Evolutionary conservation across 192 early-diverging fungal species (phyloP), one percentile per base, ranked within the genome.

Genomic region (Linnemannia exigua): DNA sequence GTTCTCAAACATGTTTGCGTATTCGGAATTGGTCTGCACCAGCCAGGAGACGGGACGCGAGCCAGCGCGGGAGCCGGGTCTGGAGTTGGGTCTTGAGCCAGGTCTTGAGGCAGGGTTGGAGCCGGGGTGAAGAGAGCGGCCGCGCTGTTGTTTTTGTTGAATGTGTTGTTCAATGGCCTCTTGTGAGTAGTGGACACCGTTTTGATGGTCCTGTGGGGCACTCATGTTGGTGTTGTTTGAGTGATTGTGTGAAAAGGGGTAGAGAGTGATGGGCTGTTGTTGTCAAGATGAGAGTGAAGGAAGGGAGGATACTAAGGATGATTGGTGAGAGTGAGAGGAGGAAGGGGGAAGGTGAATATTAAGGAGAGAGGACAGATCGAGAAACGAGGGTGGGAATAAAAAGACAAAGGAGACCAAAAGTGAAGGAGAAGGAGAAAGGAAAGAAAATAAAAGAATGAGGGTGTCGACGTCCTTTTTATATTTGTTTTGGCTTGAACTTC

Each of bases 1-100:
- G 74, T 85, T 85, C 25, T 85, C 83, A 85, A 76, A 85, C 77
- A 85, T 85, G 44, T 79, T 79, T 47, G 83, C 77, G 31, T 85
- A 79, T 44, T 79, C 83, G 46, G 83, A 85, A 58, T 79, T 85
- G 41, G 83, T 76, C 44, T 38, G 72, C 44, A 52, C 77, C 38
- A 84, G 12, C 82, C 82, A 84, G 44, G 82, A 84, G 48, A 79
- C 82, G 20, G 82, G 82, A 1, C 82, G 71, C 1, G 82, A 84
- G 25, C 47, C 72, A 22, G 76, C 66, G n/a, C 82, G 76, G 36
- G 82, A 78, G 35, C 77, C 36, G 31, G 82, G 76, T 6, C 76
- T 47, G 5, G 83, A 79, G 20, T 72, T 33, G 48, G 79, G 44
- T 68, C 75, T 77, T 19, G 66, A 69, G 20, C 75, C 75, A 33